Conservation (phyloP, 768 basidiomycete genomes). For the Trametes coccinea region DNA sequence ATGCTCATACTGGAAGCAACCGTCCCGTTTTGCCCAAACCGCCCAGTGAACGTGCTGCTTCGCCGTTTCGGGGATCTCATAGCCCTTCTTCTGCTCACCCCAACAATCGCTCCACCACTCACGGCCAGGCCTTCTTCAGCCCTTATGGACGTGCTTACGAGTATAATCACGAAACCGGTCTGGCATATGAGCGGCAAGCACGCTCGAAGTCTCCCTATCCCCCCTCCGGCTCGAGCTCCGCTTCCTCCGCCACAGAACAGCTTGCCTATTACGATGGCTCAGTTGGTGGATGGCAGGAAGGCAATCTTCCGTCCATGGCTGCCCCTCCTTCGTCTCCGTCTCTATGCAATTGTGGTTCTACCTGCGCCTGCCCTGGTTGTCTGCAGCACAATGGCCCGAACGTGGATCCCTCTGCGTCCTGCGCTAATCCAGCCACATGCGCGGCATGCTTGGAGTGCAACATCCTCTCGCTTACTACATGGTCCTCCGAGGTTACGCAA, state of each 20-base stretch:
- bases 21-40: constrained; percentile 74
- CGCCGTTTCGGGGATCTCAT: constrained; percentile 41
- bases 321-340: constrained; percentile 40
- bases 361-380: constrained; percentile 67
- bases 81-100: constrained; percentile 49
- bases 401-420: constrained; percentile 30
- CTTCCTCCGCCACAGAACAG: neutral
- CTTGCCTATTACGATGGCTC: neutral
- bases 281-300: constrained; percentile 8
- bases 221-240: neutral
- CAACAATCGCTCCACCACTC: constrained; percentile 47
- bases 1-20: constrained; percentile 25
- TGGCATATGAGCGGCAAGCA: neutral
- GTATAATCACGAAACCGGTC: constrained; percentile 40
- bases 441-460: constrained; percentile 64
- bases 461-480: constrained; percentile 50
- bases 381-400: constrained; percentile 50
- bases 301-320: neutral
- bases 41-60: constrained; percentile 1
- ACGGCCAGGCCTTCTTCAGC: constrained; percentile 55
- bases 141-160: constrained; percentile 74
- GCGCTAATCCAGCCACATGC: constrained; percentile 40
- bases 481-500: constrained; percentile 40
- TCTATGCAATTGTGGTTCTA: constrained; percentile 61
- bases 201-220: neutral